phyloP scores from a whole-genome alignment of 2,329 filamentous ascomycete genomes.

The Trichoderma aggressivum region DNA sequence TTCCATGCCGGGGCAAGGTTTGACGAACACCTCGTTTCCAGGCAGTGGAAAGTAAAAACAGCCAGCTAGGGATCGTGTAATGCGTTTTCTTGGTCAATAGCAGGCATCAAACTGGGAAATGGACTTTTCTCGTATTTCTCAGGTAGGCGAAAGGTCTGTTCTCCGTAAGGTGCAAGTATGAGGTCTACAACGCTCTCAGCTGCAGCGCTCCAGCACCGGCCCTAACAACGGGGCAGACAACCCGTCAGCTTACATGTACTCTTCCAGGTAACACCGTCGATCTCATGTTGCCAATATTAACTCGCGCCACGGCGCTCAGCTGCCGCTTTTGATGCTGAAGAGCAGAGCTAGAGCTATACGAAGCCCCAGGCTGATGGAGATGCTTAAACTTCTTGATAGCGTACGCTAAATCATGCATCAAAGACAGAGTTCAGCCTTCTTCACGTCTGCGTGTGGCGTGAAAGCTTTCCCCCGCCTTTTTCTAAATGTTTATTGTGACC shows the following conservation, averaged over 20 bases:
- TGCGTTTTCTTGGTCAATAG: not conserved
- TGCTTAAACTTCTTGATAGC: not conserved
- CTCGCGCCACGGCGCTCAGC: not conserved
- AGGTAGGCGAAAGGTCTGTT: not conserved
- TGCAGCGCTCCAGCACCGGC: not conserved
- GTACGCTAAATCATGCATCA: not conserved
- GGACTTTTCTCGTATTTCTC: not conserved
- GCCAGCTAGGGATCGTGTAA: not conserved
- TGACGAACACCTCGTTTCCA: not conserved
- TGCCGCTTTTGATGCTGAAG: not conserved
- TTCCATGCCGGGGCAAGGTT: not conserved
- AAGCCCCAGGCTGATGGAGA: not conserved
- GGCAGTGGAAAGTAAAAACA: not conserved
- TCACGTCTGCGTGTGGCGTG: not conserved
- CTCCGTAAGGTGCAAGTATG: not conserved
- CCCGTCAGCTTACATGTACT: not conserved
- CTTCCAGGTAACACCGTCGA: not conserved
- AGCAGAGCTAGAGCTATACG: not conserved
- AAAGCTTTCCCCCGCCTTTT: not conserved
- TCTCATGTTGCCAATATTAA: not conserved
- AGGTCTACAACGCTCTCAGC: not conserved
- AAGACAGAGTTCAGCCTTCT: constrained; percentile 1
- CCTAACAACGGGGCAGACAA: not conserved
- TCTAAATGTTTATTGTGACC: not conserved
- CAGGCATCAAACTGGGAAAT: not conserved